phyloP scores from a whole-genome alignment of 140 eudicot species.

The Anethum foeniculum region DNA sequence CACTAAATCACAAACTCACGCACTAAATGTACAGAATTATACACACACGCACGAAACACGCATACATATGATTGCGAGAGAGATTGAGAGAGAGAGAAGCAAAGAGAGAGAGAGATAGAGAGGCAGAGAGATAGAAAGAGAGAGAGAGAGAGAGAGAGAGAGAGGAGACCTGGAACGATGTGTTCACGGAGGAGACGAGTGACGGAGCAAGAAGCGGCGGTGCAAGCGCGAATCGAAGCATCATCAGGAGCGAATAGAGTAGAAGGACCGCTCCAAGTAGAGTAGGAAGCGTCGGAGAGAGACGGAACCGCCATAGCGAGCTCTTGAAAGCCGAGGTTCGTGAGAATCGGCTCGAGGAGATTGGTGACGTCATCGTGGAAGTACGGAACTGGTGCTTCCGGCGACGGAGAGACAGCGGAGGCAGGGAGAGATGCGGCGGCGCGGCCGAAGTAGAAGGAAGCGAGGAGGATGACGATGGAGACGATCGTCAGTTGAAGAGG shows the following conservation, averaged over 20 bases:
- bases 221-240: slow-evolving; percentile 39
- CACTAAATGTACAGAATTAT: too few relatives aligned
- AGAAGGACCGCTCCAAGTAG: slow-evolving; percentile 51
- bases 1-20: too few relatives aligned
- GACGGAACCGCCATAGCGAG: slow-evolving; percentile 56
- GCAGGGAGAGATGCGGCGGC: slow-evolving; percentile 11
- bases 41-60: too few relatives aligned
- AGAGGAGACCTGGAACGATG: slow-evolving; percentile 44
- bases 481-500: slow-evolving; percentile 28
- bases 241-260: slow-evolving; percentile 62
- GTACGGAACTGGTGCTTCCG: slow-evolving; percentile 13
- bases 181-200: slow-evolving; percentile 52
- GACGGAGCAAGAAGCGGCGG: slow-evolving; percentile 43
- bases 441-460: slow-evolving; percentile 29
- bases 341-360: slow-evolving; percentile 38
- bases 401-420: slow-evolving; percentile 18
- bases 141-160: not conserved
- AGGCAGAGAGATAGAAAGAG: too few relatives aligned
- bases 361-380: slow-evolving; percentile 26
- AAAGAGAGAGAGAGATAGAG: too few relatives aligned
- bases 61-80: too few relatives aligned
- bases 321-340: slow-evolving; percentile 45
- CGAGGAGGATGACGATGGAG: slow-evolving; percentile 27
- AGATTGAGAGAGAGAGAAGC: too few relatives aligned
- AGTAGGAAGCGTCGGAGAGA: slow-evolving; percentile 35